Conservation (phyloP, 345 rosid genomes). For the Isatis tinctoria region DNA sequence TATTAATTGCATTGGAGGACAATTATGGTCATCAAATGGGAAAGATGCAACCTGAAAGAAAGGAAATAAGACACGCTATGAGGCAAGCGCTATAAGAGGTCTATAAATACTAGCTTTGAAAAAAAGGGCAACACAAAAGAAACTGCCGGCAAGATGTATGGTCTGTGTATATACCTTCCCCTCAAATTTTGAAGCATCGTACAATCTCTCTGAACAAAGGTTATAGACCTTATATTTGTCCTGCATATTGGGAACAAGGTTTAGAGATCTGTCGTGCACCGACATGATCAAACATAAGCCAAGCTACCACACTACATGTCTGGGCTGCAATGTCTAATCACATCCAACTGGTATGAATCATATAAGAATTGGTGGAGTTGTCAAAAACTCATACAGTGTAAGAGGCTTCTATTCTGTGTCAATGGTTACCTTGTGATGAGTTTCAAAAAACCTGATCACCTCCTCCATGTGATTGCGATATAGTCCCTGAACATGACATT, state of each 20-base stretch:
- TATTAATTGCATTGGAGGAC: slow-evolving; percentile 85
- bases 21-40: slow-evolving; percentile 96
- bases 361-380: background rate
- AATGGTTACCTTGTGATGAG: slow-evolving; percentile 74
- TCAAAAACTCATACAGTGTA: background rate
- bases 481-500: slow-evolving; percentile 61
- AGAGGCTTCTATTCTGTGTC: background rate
- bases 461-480: slow-evolving; percentile 96
- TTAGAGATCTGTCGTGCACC: background rate
- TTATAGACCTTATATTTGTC: slow-evolving; percentile 93
- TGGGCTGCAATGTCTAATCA: background rate
- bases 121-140: background rate
- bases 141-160: slow-evolving; percentile 5
- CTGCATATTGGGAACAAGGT: slow-evolving; percentile 39
- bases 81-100: background rate
- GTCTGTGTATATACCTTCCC: slow-evolving; percentile 60
- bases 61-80: background rate
- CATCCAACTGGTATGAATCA: background rate
- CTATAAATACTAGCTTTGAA: background rate
- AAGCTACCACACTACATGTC: background rate
- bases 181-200: slow-evolving; percentile 76
- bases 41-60: slow-evolving; percentile 77
- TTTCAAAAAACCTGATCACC: slow-evolving; percentile 85
- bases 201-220: slow-evolving; percentile 92
- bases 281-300: background rate